A percentile compares a stretch with the other conserved stretches of the same genome.
Conservation (phyloP, 2,329 filamentous ascomycete genomes). For the Reticulascus tulasneorum region DNA sequence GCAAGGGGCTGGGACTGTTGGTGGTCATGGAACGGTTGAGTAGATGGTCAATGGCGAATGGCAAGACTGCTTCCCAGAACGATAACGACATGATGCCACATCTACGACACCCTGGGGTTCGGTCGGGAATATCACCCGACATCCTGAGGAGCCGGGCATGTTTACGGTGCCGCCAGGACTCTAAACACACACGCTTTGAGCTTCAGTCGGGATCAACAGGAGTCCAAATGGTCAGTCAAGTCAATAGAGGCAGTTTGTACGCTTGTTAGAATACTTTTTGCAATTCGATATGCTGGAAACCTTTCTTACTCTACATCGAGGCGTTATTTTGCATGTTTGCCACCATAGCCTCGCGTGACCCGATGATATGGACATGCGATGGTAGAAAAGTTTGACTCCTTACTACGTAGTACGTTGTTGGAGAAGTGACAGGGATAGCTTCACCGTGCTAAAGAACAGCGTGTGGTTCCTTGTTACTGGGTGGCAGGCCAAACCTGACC, state of each 20-base stretch:
- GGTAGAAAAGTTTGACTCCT: too few species aligned
- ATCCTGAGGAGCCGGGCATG: neutral
- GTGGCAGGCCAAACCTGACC: too few species aligned
- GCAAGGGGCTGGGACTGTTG: slow-evolving; percentile 5
- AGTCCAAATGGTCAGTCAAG: slow-evolving; percentile 2
- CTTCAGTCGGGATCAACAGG: too few species aligned
- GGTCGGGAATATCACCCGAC: neutral
- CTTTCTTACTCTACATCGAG: slow-evolving; percentile 1
- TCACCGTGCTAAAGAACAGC: too few species aligned
- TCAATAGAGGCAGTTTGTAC: slow-evolving; percentile 9
- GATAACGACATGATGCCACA: slow-evolving; percentile 8
- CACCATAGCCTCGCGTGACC: too few species aligned
- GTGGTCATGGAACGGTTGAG: slow-evolving; percentile 7
- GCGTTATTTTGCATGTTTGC: too few species aligned
- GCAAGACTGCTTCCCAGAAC: slow-evolving; percentile 4
- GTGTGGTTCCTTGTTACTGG: too few species aligned
- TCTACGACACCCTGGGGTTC: slow-evolving; percentile 5
- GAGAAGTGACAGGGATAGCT: too few species aligned
- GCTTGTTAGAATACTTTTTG: slow-evolving; percentile 9
- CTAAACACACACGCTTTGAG: too few species aligned
- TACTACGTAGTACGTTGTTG: too few species aligned
- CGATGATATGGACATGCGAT: too few species aligned
- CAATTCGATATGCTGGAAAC: too few species aligned
- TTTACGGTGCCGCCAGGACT: neutral
- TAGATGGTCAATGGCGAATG: slow-evolving; percentile 4